phyloP scores from a whole-genome alignment of 345 rosid genomes.

The Populus nigra region DNA sequence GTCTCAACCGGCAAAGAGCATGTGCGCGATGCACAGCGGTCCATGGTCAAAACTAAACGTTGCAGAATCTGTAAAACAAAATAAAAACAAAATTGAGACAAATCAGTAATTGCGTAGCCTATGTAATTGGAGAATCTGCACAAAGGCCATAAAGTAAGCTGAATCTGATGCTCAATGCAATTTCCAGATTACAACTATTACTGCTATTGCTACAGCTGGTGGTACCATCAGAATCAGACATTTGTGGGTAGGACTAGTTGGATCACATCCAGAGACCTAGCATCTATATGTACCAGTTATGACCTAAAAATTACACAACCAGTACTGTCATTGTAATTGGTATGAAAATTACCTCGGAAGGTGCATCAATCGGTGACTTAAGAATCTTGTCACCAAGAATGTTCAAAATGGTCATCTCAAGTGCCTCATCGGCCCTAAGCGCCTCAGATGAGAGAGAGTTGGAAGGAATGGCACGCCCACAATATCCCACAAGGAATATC shows the following conservation, averaged over 20 bases:
- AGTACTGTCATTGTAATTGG: neutral
- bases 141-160: neutral
- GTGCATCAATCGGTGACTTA: constrained; percentile 70
- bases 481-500: constrained; percentile 85
- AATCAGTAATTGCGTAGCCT: neutral
- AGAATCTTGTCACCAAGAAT: constrained; percentile 79
- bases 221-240: neutral
- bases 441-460: constrained; percentile 56
- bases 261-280: neutral
- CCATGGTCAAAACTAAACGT: constrained; percentile 79
- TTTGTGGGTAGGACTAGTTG: neutral
- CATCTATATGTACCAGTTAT: neutral
- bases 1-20: constrained; percentile 90
- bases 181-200: neutral
- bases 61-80: constrained; percentile 56
- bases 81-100: constrained; percentile 4
- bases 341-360: constrained; percentile 56
- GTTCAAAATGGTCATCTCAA: constrained; percentile 74
- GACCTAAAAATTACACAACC: neutral
- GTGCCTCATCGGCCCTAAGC: constrained; percentile 68
- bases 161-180: neutral
- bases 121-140: neutral
- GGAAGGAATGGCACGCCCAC: constrained; percentile 92
- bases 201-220: neutral
- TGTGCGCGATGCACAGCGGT: constrained; percentile 95